Base-by-base conservation (phyloP, 176 grass and related monocot species). In the Triticum urartu region DNA sequence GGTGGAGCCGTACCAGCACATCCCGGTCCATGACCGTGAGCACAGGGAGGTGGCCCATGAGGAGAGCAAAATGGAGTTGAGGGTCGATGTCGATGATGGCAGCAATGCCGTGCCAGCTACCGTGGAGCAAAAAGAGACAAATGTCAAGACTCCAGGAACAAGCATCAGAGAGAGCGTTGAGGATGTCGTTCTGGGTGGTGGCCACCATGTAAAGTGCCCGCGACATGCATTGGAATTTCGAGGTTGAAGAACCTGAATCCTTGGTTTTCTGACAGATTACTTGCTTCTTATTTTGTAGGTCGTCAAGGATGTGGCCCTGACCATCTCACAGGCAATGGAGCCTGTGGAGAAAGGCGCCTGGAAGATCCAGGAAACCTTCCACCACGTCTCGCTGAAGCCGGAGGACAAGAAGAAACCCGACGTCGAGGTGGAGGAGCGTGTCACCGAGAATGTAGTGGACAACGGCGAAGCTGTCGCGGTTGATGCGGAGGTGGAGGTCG, bases 91-190 rank as follows among this genome's bases (percentile, higher is more conserved):
- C 24, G 28, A 40, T 11, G 36, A 88, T 1, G 60, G 43, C 63
- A 58, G 14, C 32, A 64, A 79, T 38, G 76, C 66, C 17, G 62
- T 66, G 45, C 88, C 75, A 0, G 33, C 88, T 26, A 71, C 80
- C 8, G 15, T 94, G 21, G 92, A 91, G 86, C 68, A 86, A 36
- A 84, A 95, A 72, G 93, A 98, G 45, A 89, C 85, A 9, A 80
- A 81, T 61, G 48, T 92, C 3, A 82, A 94, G 88, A 84, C 92
- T 35, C 92, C 90, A 61, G 90, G 96, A 45, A 98, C 93, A 13
- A 94, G 96, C 84, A 91, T 95, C 78, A 89, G 11, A 42, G 89
- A 98, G 84, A 98, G 96, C 4, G 88, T 94, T 24, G 91, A 98
- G 78, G 96, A 98, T 80, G 93, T 95, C 32, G 88, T 98, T 77